These are phyloP conservation scores for Leishmania tropica DNA, from an alignment of 208 protist species.

Conservation along the genomic window DNA sequence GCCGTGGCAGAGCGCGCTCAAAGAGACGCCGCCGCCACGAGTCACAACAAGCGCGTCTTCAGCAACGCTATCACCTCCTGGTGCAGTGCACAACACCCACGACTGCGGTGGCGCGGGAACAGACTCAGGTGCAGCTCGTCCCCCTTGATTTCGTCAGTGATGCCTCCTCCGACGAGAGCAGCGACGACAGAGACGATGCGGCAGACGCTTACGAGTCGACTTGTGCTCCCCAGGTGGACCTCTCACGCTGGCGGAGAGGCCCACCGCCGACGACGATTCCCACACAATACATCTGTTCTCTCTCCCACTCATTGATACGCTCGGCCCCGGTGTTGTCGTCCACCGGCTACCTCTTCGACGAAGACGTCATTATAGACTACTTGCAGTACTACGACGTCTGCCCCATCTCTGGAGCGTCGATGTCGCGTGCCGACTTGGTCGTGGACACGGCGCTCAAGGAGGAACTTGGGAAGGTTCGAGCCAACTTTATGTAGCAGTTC, in stretches of 20 bases:
- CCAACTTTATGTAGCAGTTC: conserved; percentile 38
- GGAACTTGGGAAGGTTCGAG: conserved; percentile 40
- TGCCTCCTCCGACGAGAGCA: not conserved
- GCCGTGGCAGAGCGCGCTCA: conserved; percentile 9
- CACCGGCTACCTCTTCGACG: conserved; percentile 56
- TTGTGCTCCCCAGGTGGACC: conserved; percentile 8
- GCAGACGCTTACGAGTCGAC: not conserved
- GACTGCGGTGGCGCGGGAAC: not conserved
- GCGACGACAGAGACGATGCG: not conserved
- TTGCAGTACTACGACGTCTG: conserved; percentile 31
- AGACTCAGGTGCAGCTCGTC: conserved; percentile 6
- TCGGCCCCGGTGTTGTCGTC: conserved; percentile 42
- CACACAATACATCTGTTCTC: conserved; percentile 46
- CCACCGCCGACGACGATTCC: conserved; percentile 35
- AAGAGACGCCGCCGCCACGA: conserved; percentile 8
- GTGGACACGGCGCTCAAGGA: conserved; percentile 41
- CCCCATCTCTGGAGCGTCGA: conserved; percentile 46
- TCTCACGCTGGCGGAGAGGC: conserved; percentile 40
- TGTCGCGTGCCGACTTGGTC: conserved; percentile 39
- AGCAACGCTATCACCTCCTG: conserved; percentile 19
- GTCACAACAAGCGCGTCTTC: conserved; percentile 10
- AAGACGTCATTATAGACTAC: conserved; percentile 44
- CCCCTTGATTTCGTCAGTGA: not conserved
- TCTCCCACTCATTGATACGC: conserved; percentile 44
- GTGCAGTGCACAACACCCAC: not conserved